Percentiles rank a stretch among this genome's conserved stretches.
phyloP scores from a whole-genome alignment of 371 early-diverging fungal species.

The Zopfochytrium polystomum region DNA sequence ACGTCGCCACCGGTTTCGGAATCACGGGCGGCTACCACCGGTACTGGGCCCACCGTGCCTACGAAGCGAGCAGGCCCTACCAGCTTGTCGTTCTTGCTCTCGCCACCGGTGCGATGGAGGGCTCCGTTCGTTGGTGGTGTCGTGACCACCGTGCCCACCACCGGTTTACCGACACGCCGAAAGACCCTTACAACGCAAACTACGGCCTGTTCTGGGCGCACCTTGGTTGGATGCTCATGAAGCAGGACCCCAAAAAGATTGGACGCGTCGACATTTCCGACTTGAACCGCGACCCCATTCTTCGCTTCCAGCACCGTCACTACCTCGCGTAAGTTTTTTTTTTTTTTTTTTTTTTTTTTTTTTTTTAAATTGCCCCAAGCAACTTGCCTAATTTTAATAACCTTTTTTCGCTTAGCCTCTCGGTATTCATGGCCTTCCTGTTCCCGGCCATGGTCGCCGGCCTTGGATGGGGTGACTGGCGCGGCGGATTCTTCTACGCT shows the following conservation, averaged over 20 bases:
- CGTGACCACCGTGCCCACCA: conserved; percentile 78
- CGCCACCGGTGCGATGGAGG: conserved; percentile 40
- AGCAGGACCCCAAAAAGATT: conserved; percentile 64
- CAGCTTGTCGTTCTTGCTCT: conserved; percentile 8
- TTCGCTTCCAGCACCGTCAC: conserved; percentile 80
- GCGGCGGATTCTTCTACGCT: conserved; percentile 86
- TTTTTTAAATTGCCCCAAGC: too few relatives aligned
- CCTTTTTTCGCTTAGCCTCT: too few relatives aligned
- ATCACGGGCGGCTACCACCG: conserved; percentile 75
- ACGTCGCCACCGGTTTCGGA: conserved; percentile 81
- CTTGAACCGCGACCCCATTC: conserved; percentile 72
- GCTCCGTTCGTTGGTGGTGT: conserved; percentile 46
- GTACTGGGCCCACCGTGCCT: conserved; percentile 50
- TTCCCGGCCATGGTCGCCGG: conserved; percentile 81
- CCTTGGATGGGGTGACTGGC: conserved; percentile 85
- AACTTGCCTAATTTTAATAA: too few relatives aligned
- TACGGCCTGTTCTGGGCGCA: conserved; percentile 85
- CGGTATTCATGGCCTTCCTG: conserved; percentile 67
- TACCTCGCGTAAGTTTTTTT: conserved; percentile 52
- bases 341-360: neutral
- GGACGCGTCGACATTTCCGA: conserved; percentile 84
- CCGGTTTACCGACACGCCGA: conserved; percentile 85
- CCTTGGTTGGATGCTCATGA: conserved; percentile 86
- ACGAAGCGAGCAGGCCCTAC: conserved; percentile 33
- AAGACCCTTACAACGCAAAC: conserved; percentile 87